Evolutionary conservation across 495 filamentous ascomycete species (phyloP).

Genomic region (Aspergillus panamensis): DNA sequence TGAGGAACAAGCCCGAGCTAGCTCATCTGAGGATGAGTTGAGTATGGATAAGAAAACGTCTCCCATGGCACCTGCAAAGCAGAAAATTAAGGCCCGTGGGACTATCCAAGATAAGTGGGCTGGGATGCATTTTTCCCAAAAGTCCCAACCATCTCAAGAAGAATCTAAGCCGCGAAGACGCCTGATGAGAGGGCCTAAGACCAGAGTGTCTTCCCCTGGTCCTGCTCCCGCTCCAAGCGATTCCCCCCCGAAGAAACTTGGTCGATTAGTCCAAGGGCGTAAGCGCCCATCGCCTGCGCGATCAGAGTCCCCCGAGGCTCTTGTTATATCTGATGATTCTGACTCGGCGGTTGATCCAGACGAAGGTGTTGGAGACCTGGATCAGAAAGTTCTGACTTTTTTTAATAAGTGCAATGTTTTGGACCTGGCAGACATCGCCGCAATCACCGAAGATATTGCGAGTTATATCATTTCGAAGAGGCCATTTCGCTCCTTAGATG

Average conservation of each 20-base stretch:
- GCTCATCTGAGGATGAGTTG: constrained; percentile 43
- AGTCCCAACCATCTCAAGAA: constrained; percentile 20
- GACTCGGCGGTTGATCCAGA: constrained; percentile 48
- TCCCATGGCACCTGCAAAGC: constrained; percentile 42
- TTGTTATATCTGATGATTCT: constrained; percentile 51
- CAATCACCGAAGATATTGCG: constrained; percentile 63
- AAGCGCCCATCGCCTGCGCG: constrained; percentile 45
- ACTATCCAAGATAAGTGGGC: constrained; percentile 63
- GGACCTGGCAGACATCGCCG: constrained; percentile 74
- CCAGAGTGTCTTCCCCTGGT: constrained; percentile 28
- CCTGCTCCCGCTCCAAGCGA: constrained; percentile 25
- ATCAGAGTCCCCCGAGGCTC: constrained; percentile 37
- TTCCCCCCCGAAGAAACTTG: constrained; percentile 39
- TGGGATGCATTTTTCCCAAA: constrained; percentile 37
- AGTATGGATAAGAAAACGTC: constrained; percentile 15
- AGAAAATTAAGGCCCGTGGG: constrained; percentile 56
- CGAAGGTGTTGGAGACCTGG: constrained; percentile 39
- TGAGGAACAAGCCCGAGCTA: constrained; percentile 18
- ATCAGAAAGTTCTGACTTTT: constrained; percentile 65
- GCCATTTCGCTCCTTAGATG: constrained; percentile 62
- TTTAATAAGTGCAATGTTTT: constrained; percentile 74
- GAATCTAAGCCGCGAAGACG: constrained; percentile 38
- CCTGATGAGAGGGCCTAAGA: constrained; percentile 40
- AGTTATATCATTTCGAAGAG: constrained; percentile 61
- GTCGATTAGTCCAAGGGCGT: constrained; percentile 59